phyloP scores from a whole-genome alignment of 169 alveolate species.

The Plasmodium fragile region DNA sequence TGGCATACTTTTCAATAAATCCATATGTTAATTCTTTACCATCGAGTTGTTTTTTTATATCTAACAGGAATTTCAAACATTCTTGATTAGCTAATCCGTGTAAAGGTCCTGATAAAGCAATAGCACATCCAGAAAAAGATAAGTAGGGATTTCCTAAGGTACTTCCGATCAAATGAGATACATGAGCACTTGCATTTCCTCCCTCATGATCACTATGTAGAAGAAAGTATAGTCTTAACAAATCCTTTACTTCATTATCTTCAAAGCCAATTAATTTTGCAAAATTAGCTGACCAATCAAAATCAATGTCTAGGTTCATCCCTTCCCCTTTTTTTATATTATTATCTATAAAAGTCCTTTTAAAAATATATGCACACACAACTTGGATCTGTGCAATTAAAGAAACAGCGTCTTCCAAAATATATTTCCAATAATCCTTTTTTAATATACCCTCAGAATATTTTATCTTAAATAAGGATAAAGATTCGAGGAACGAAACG shows the following conservation, averaged over 20 bases:
- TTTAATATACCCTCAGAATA: conserved; percentile 86
- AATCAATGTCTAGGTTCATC: conserved; percentile 79
- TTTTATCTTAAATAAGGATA: conserved; percentile 86
- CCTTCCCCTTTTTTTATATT: conserved; percentile 81
- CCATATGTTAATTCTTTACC: conserved; percentile 83
- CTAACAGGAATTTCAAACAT: conserved; percentile 93
- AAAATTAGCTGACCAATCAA: conserved; percentile 86
- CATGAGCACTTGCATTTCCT: conserved; percentile 96
- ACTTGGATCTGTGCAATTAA: conserved; percentile 84
- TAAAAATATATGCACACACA: conserved; percentile 84
- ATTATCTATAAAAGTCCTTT: conserved; percentile 80
- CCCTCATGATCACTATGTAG: conserved; percentile 95
- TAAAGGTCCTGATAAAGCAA: conserved; percentile 90
- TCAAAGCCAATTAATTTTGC: conserved; percentile 82
- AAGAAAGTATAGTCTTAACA: conserved; percentile 86
- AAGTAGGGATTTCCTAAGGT: conserved; percentile 95
- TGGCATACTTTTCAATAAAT: conserved; percentile 82
- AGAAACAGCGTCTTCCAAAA: conserved; percentile 91
- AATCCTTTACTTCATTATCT: conserved; percentile 76
- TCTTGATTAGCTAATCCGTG: conserved; percentile 97
- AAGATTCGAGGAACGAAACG: conserved; percentile 91
- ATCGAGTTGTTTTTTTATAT: conserved; percentile 87
- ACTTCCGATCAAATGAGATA: conserved; percentile 94
- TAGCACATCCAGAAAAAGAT: conserved; percentile 87
- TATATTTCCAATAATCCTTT: conserved; percentile 91